Evolutionary conservation across 139 green algal genomes (phyloP), one percentile per base, ranked within the genome.

Genomic region (Micractinium conductrix): DNA sequence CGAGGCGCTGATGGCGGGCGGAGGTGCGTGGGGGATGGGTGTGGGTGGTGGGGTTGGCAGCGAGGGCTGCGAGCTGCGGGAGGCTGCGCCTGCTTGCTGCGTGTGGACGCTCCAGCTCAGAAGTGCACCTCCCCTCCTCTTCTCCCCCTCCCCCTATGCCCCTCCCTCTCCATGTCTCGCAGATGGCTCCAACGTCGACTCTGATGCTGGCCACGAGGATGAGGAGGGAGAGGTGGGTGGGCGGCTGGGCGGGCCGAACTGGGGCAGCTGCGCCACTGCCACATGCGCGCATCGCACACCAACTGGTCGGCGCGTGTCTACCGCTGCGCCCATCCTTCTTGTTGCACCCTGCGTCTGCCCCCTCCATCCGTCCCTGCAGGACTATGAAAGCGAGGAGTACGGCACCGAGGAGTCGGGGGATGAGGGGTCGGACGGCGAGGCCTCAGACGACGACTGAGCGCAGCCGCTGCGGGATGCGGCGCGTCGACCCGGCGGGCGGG

Each of bases 311-410:
- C 19, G 12, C 24, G 69, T 16, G 38, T 17, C 17, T 28, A 17
- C 9, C 24, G 74, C 74, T 70, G 48, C 33, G 12, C 44, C 24
- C 30, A 45, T 10, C 0, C 48, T 44, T 48, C 17, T 71, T 12
- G 40, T 65, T 35, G 58, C 48, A 58, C 48, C 48, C 10, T 22
- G 48, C 48, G 10, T 58, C 48, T 58, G 12, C 12, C 14, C 14
- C 14, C 12, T 10, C 14, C 10, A 22, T 10, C 48, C 48, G 55
- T 28, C 2, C 58, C n/a, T 67, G 79, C 79, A 65, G 24, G 88
- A 89, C 5, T 91, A 82, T 24, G 90, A 91, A 68, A 87, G 40
- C 16, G 90, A 93, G 16, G 90, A 93, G 62, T 86, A 79, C 45
- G 87, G 89, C 19, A 89, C 84, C 26, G 90, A 93, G 79, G 88